A percentile compares a stretch with the other conserved stretches of the same genome.
These are phyloP conservation scores for Petunia hybrid DNA, from an alignment of 305 asterid species.

Conservation along the genomic window DNA sequence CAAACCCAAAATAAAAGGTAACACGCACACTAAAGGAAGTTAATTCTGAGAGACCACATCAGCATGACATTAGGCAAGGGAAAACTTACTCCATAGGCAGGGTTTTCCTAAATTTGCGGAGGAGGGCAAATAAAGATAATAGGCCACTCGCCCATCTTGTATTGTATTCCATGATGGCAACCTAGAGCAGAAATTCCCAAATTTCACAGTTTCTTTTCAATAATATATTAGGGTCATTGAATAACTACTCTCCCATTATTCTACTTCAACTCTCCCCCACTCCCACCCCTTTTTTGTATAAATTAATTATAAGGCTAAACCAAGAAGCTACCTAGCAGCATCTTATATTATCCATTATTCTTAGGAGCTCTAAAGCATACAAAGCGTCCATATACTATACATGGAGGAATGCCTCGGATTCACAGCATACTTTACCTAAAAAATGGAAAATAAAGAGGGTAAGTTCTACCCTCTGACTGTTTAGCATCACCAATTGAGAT, in stretches of 20 bases:
- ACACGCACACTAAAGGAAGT: neutral
- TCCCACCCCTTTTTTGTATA: neutral
- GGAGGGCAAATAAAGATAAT: neutral
- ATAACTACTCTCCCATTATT: neutral
- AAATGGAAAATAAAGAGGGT: neutral
- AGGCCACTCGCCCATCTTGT: neutral
- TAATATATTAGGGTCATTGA: neutral
- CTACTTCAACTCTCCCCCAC: neutral
- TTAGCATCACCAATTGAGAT: neutral
- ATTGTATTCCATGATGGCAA: neutral
- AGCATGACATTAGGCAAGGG: neutral
- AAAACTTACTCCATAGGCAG: slow-evolving; percentile 22
- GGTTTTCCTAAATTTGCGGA: slow-evolving; percentile 8
- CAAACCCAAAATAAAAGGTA: neutral
- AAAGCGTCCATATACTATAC: neutral
- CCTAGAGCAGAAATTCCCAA: neutral
- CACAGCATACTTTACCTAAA: neutral
- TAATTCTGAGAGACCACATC: neutral
- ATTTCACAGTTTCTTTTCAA: neutral
- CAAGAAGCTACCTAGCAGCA: slow-evolving; percentile 5
- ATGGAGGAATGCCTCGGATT: neutral
- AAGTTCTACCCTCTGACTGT: neutral
- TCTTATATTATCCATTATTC: neutral
- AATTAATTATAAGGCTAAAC: neutral
- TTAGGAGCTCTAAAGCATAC: slow-evolving; percentile 3